phyloP scores from a whole-genome alignment of 257 asterid genomes.

The Gentiana macrophylla region DNA sequence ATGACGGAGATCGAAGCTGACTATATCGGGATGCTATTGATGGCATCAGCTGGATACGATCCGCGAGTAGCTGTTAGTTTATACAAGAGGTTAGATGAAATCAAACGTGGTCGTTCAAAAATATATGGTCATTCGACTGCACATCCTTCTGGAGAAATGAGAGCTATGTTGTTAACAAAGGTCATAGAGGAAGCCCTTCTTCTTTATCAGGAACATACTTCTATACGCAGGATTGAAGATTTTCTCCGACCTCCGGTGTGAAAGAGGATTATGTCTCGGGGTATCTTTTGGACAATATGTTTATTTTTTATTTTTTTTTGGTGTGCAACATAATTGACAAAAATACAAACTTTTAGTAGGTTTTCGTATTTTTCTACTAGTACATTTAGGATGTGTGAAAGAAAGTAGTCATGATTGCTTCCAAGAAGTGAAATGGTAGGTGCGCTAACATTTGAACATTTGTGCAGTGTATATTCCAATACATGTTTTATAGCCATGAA shows the following conservation, averaged over 20 bases:
- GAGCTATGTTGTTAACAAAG: conserved; percentile 58
- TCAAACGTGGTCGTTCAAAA: conserved; percentile 32
- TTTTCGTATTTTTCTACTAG: too few species aligned
- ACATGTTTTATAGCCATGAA: too few species aligned
- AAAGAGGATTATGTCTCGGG: too few species aligned
- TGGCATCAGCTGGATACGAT: conserved; percentile 85
- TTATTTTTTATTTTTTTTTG: conserved; percentile 12
- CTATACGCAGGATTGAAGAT: conserved; percentile 60
- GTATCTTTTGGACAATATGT: too few species aligned
- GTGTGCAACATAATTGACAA: too few species aligned
- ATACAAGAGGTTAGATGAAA: conserved; percentile 65
- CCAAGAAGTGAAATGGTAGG: too few species aligned
- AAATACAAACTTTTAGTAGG: too few species aligned
- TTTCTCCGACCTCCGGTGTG: too few species aligned
- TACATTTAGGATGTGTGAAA: too few species aligned
- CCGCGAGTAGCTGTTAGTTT: conserved; percentile 80
- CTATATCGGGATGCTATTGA: conserved; percentile 52
- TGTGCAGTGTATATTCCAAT: too few species aligned
- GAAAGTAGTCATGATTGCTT: too few species aligned
- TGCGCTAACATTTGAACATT: too few species aligned
- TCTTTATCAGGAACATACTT: conserved; percentile 41
- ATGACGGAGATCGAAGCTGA: conserved; percentile 13
- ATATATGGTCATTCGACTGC: conserved; percentile 60
- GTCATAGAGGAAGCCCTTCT: conserved; percentile 82
- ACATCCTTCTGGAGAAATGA: conserved; percentile 85